Percentiles rank a stretch among this genome's conserved stretches.
Conservation (phyloP, 2,329 filamentous ascomycete genomes). For the Sordariomycetes sp. region DNA sequence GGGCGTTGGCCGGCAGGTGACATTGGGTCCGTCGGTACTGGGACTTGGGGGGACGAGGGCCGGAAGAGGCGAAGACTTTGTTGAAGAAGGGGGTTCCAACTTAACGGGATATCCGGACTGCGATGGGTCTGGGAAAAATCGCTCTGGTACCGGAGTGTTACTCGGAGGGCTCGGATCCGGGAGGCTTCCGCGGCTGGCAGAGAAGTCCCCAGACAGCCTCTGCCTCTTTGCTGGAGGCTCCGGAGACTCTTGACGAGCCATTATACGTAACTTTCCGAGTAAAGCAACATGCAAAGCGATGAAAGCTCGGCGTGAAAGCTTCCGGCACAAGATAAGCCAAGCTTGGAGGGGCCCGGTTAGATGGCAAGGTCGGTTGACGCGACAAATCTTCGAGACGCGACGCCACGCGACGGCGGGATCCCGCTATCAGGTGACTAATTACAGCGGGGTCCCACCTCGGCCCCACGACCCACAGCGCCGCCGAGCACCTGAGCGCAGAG, state of each 20-base stretch:
- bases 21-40: conserved; percentile 11
- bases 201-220: conserved; percentile 19
- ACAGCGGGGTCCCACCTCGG: background rate
- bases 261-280: conserved; percentile 9
- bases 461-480: background rate
- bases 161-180: background rate
- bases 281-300: background rate
- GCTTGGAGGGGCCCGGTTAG: background rate
- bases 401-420: background rate
- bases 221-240: conserved; percentile 32
- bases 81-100: background rate
- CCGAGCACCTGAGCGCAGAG: background rate
- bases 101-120: background rate
- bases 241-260: conserved; percentile 23
- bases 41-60: conserved; percentile 9
- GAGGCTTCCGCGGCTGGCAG: background rate
- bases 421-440: conserved; percentile 4
- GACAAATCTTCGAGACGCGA: conserved; percentile 3
- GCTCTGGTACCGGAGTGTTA: conserved; percentile 8
- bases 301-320: background rate
- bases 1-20: conserved; percentile 7
- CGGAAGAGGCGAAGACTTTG: conserved; percentile 6
- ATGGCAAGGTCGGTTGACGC: background rate
- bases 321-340: background rate
- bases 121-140: conserved; percentile 21